Evolutionary conservation across 306 rosid genomes (phyloP), one percentile per base, ranked within the genome.

Genomic region (Quercus suber): DNA sequence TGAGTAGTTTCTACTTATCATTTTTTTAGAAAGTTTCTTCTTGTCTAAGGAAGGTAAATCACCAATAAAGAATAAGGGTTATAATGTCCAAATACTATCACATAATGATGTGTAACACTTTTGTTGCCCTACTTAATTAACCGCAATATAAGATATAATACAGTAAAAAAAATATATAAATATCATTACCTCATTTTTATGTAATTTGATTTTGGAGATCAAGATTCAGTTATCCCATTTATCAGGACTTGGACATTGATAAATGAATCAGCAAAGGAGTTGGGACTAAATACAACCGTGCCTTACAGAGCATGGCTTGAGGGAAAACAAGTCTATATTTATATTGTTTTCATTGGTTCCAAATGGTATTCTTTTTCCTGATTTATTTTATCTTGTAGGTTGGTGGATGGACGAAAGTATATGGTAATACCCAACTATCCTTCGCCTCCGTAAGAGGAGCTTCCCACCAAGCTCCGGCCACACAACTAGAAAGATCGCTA

Each of bases 341-440:
- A 31, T 49, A 35, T 35, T 14, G 4, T 33, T 61, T 1, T 61
- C 25, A 61, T 61, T 20, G 68, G 4, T 33, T 1, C 17, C 17
- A 64, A 64, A 17, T 10, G n/a, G 73, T 69, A 23, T 9, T 33
- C 11, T 37, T 15, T n/a, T 18, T 31, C 25, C n/a, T 35, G 55
- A 15, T 18, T 5, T 69, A 69, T 30, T 7, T 56, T 56, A 19
- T 41, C 15, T 18, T 12, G 33, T 35, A 84, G 87, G 82, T 80
- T 80, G 87, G 82, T 35, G 84, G 87, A 65, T 84, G 84, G 82
- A 76, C 87, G 56, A 76, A 80, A 65, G 76, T 67, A 9, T 67
- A 76, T 76, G 87, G 79, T 2, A 51, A 69, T 64, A 45, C 52
- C 52, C n/a, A 17, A 6, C 64, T 84, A 2, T 71, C 82, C 4